A percentile compares a stretch with the other conserved stretches of the same genome.
These are phyloP conservation scores for Acanthamoeba castellanii DNA, from an alignment of 208 protist genomes.

Conservation along the genomic window DNA sequence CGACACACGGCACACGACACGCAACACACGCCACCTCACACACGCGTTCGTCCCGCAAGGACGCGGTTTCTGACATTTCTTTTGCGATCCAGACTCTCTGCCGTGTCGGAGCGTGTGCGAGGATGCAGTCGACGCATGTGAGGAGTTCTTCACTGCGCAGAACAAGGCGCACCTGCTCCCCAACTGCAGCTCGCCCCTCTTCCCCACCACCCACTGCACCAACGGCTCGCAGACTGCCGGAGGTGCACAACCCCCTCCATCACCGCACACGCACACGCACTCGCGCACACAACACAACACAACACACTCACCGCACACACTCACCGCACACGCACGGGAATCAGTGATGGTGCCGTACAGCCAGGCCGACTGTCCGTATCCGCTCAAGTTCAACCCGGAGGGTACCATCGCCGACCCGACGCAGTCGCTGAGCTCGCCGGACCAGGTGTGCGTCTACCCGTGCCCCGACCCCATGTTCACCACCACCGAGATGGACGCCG, in stretches of 20 bases:
- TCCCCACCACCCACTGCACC: neutral
- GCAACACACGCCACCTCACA: neutral
- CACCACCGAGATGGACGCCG: neutral
- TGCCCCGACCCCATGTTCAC: conserved; percentile 53
- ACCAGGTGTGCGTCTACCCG: conserved; percentile 35
- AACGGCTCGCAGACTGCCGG: neutral
- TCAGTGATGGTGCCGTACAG: conserved; percentile 49
- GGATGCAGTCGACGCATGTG: neutral
- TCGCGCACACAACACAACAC: neutral
- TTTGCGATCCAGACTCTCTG: neutral
- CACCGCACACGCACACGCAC: neutral
- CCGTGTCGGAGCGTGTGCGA: conserved; percentile 60
- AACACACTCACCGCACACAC: neutral
- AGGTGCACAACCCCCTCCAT: neutral
- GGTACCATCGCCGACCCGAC: conserved; percentile 22
- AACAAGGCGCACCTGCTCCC: neutral
- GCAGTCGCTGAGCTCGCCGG: neutral
- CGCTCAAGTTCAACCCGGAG: conserved; percentile 42
- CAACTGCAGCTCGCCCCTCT: conserved; percentile 6
- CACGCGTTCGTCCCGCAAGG: neutral
- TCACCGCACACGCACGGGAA: neutral
- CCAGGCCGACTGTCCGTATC: conserved; percentile 71
- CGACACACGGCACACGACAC: too few species aligned
- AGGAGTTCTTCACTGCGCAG: neutral
- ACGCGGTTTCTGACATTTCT: neutral